These are phyloP conservation scores for Salix brachista DNA, from an alignment of 345 rosid genomes.

Conservation along the genomic window DNA sequence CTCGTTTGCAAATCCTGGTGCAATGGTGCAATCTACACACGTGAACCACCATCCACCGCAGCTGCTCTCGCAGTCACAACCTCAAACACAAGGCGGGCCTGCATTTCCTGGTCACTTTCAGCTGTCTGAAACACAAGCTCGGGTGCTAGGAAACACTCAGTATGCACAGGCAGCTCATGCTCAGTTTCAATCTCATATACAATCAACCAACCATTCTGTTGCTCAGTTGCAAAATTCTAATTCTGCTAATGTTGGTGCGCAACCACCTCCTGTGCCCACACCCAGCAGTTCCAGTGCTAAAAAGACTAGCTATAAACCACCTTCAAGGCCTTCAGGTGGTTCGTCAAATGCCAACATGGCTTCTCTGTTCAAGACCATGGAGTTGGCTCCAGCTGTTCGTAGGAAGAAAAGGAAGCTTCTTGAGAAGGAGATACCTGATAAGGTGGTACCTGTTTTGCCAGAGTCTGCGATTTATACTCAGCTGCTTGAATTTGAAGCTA, in stretches of 20 bases:
- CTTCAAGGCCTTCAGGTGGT: constrained; percentile 42
- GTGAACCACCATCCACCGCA: constrained; percentile 29
- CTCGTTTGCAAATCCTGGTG: constrained; percentile 33
- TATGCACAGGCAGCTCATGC: constrained; percentile 33
- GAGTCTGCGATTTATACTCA: constrained; percentile 49
- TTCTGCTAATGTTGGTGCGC: constrained; percentile 24
- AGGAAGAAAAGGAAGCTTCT: constrained; percentile 46
- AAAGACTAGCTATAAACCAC: constrained; percentile 43
- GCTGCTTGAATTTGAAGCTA: constrained; percentile 53
- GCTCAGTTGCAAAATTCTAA: constrained; percentile 28
- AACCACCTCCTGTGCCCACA: constrained; percentile 32
- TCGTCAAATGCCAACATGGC: constrained; percentile 29
- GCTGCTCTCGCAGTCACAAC: constrained; percentile 29
- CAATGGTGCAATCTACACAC: constrained; percentile 22
- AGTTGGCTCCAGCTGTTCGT: constrained; percentile 44
- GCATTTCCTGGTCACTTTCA: constrained; percentile 49
- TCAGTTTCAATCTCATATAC: constrained; percentile 23
- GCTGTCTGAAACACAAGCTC: constrained; percentile 47
- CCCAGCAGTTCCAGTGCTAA: constrained; percentile 42
- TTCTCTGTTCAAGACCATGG: constrained; percentile 50
- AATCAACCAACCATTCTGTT: constrained; percentile 18
- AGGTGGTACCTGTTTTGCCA: constrained; percentile 45
- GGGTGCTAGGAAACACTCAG: constrained; percentile 33
- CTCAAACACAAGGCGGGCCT: constrained; percentile 35
- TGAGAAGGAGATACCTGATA: constrained; percentile 49